Percentiles rank a stretch among this genome's conserved stretches.
Conservation (phyloP, 208 protist genomes). For the Jaenimonas drosophilae region DNA sequence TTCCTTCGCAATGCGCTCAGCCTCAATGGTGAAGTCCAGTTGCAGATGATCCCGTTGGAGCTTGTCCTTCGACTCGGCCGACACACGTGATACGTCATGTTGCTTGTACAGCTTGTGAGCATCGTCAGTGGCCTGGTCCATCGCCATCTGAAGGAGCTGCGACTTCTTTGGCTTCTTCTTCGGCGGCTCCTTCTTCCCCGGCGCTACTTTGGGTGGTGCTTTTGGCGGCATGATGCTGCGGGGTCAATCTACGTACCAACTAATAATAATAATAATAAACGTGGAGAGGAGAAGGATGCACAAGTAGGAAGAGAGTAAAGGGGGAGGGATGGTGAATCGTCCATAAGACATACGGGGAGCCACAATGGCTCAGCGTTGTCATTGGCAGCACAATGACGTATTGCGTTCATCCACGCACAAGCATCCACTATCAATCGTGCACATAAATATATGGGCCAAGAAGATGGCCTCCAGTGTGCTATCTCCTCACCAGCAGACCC, state of each 20-base stretch:
- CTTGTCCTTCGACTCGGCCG: slow-evolving; percentile 46
- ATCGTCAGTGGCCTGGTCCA: slow-evolving; percentile 36
- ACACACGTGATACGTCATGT: slow-evolving; percentile 59
- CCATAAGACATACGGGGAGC: too few species aligned
- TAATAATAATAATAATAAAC: slow-evolving; percentile 8
- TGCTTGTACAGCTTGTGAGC: slow-evolving; percentile 75
- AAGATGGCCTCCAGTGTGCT: too few species aligned
- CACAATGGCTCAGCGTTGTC: too few species aligned
- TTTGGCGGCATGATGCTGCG: slow-evolving; percentile 7
- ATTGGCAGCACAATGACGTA: too few species aligned
- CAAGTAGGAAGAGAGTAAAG: slow-evolving; percentile 1
- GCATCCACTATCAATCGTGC: too few species aligned
- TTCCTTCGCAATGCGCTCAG: slow-evolving; percentile 53
- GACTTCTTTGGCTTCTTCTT: slow-evolving; percentile 59
- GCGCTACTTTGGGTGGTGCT: slow-evolving; percentile 16
- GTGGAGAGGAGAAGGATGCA: slow-evolving; percentile 2
- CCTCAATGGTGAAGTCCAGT: slow-evolving; percentile 41
- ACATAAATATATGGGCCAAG: too few species aligned
- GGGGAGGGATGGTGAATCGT: slow-evolving; percentile 1
- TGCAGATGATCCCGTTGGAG: slow-evolving; percentile 25
- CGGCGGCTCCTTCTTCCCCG: slow-evolving; percentile 6
- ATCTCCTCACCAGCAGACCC: too few species aligned
- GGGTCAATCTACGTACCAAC: background rate
- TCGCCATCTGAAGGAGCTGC: slow-evolving; percentile 27
- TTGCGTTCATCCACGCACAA: too few species aligned